phyloP scores from a whole-genome alignment of 768 basidiomycete species.

The Suillus subluteus region DNA sequence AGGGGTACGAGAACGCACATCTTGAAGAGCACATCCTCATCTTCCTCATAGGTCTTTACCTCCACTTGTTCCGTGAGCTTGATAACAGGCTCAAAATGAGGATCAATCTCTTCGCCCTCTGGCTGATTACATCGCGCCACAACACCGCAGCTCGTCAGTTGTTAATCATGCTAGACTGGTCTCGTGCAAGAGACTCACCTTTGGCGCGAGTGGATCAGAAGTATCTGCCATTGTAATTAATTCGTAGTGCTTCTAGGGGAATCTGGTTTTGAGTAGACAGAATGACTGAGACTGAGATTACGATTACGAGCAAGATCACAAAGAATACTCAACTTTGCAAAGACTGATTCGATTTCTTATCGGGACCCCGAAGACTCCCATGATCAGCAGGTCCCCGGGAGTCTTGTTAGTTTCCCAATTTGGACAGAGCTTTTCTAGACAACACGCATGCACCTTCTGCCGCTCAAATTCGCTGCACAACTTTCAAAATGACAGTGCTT shows the following conservation, averaged over 20 bases:
- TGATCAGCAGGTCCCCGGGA: constrained; percentile 27
- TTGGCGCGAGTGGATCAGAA: constrained; percentile 69
- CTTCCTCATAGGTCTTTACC: constrained; percentile 93
- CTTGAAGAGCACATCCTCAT: constrained; percentile 93
- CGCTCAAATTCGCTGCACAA: not conserved
- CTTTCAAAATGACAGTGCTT: constrained; percentile 18
- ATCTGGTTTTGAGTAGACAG: constrained; percentile 4
- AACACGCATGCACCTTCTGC: not conserved
- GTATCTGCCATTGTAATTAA: constrained; percentile 54
- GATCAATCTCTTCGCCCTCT: constrained; percentile 79
- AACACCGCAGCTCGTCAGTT: constrained; percentile 2
- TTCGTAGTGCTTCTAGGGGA: constrained; percentile 6
- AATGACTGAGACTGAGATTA: constrained; percentile 6
- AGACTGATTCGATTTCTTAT: constrained; percentile 18
- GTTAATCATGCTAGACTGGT: constrained; percentile 7
- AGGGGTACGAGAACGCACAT: constrained; percentile 63
- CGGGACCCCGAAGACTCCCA: constrained; percentile 10
- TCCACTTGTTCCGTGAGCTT: constrained; percentile 95
- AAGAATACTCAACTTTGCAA: constrained; percentile 12
- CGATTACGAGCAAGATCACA: constrained; percentile 10
- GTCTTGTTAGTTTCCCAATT: constrained; percentile 18
- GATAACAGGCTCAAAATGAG: constrained; percentile 95
- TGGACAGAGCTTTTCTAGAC: not conserved
- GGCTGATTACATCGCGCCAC: constrained; percentile 17
- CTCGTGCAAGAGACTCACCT: constrained; percentile 51